Evolutionary conservation across 1,284 basidiomycete genomes (phyloP).

Genomic region (Naganishia sp.): DNA sequence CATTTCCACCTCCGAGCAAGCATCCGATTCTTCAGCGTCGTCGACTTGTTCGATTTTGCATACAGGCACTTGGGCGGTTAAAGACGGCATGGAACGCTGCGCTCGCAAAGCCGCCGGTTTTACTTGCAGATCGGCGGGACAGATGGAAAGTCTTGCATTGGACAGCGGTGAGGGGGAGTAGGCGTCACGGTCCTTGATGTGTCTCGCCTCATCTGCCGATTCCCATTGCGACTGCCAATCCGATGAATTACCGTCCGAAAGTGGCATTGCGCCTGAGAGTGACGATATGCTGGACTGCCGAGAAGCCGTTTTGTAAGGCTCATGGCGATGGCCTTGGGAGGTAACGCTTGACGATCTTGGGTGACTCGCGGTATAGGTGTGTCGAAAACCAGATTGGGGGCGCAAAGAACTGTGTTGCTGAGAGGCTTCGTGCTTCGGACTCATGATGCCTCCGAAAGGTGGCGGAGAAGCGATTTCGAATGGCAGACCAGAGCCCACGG

Average conservation of each 20-base stretch:
- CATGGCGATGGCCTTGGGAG: constrained; percentile 24
- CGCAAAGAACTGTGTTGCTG: constrained; percentile 2
- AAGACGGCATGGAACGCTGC: background rate
- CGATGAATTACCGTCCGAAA: constrained; percentile 13
- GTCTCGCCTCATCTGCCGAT: background rate
- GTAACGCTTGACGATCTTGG: constrained; percentile 3
- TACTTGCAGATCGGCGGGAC: constrained; percentile 19
- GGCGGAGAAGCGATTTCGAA: constrained; percentile 14
- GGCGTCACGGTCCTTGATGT: background rate
- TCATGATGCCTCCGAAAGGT: constrained; percentile 11
- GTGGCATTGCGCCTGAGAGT: constrained; percentile 8
- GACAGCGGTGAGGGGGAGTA: constrained; percentile 13
- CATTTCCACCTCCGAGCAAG: background rate
- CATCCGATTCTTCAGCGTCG: constrained; percentile 2
- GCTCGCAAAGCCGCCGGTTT: background rate
- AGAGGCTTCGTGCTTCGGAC: constrained; percentile 2
- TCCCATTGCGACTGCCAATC: constrained; percentile 21
- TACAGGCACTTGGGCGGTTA: background rate
- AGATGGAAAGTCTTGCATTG: constrained; percentile 12
- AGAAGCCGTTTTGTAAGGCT: constrained; percentile 23
- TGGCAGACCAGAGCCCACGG: constrained; percentile 17
- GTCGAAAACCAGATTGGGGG: constrained; percentile 3
- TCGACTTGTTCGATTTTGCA: background rate
- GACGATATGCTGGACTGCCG: constrained; percentile 30
- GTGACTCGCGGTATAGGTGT: background rate